Evolutionary conservation across 2,329 filamentous ascomycete genomes (phyloP), one percentile per base, ranked within the genome.

Genomic region (Verticillium zaregamsianum): DNA sequence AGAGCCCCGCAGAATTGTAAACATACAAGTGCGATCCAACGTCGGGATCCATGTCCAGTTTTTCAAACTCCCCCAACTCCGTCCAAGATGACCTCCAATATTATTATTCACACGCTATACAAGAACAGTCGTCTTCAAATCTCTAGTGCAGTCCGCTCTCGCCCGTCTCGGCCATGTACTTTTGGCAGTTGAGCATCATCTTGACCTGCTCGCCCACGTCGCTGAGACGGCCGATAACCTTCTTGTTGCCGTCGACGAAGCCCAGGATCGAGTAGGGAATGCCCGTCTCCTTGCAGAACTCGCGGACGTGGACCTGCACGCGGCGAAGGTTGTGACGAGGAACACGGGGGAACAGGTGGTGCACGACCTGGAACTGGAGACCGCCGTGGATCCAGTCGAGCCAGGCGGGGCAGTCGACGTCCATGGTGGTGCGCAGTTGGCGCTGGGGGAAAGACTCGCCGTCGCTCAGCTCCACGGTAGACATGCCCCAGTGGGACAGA

Each of bases 401-500:
- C 89, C 88, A 91, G 28, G 80, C 76, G 0, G 89, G 89, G 73
- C 88, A 91, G 68, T 90, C 87, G 57, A 91, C 85, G 68, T 91
- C 89, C 87, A 91, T 90, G 31, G 88, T 90, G 3, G 88, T 91
- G 55, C 88, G 82, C 40, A 91, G 76, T 80, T 89, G 88, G 68
- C 86, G 86, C 75, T 90, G 87, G 0, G 88, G 79, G 69, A 90
- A 91, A 0, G 86, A 88, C 70, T 91, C 88, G 60, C 79, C 77
- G 56, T 85, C 81, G 63, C 87, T 87, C 2, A 90, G 79, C 64
- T 90, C 86, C 0, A 84, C 76, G 2, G 86, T 89, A 28, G 85
- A 86, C 88, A 90, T 91, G 63, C 85, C 88, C 79, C 88, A 91
- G 74, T 91, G 89, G 1, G 84, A 88, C 9, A 91, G 82, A 0